Evolutionary conservation across 345 rosid genomes (phyloP).

Genomic region (Nephelium lappaceum): DNA sequence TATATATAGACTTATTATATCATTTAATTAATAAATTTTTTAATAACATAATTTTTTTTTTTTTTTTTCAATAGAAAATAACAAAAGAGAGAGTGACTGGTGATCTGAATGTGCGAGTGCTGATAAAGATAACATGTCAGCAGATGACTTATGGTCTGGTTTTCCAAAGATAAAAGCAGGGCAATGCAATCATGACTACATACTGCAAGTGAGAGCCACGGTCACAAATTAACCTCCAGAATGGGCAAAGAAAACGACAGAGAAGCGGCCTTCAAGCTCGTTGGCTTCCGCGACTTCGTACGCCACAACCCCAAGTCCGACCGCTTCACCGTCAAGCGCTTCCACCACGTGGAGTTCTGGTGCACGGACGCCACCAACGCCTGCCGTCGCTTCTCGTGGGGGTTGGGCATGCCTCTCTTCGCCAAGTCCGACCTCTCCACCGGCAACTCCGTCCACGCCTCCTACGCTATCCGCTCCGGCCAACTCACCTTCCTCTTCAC

Average conservation of each 20-base stretch:
- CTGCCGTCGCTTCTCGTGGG: slow-evolving; percentile 89
- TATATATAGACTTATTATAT: too few relatives aligned
- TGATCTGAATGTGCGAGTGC: too few relatives aligned
- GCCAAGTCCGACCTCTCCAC: slow-evolving; percentile 96
- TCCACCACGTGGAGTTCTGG: slow-evolving; percentile 97
- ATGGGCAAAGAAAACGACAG: slow-evolving; percentile 30
- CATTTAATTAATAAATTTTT: too few relatives aligned
- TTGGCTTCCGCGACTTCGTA: slow-evolving; percentile 69
- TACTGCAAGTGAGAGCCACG: background rate
- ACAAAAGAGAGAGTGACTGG: too few relatives aligned
- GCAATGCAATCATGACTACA: too few relatives aligned
- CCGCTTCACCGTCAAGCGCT: slow-evolving; percentile 62
- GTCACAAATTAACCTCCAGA: background rate
- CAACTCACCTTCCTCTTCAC: slow-evolving; percentile 80
- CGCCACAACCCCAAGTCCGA: slow-evolving; percentile 74
- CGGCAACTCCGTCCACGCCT: slow-evolving; percentile 80
- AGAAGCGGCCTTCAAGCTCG: slow-evolving; percentile 47
- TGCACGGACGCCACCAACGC: slow-evolving; percentile 82
- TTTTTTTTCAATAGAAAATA: too few relatives aligned
- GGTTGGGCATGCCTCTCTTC: slow-evolving; percentile 78
- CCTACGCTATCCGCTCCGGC: slow-evolving; percentile 83
- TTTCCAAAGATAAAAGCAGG: too few relatives aligned
- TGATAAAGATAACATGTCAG: background rate
- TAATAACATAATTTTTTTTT: too few relatives aligned
- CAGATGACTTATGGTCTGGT: background rate